Base-by-base conservation (phyloP, 805 yeast species). In the Saccharomycopsis amapae region DNA sequence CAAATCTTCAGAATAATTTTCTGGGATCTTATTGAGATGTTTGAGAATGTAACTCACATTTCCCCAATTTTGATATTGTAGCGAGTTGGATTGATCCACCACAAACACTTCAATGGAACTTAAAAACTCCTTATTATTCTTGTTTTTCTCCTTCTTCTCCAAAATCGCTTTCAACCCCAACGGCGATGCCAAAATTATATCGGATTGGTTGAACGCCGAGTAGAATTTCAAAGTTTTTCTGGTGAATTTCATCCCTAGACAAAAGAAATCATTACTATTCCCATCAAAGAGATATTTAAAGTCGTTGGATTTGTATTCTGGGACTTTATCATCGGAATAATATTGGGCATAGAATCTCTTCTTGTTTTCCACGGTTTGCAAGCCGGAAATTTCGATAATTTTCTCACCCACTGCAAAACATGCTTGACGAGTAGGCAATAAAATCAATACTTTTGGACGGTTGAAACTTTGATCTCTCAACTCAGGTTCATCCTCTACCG, bases 381-480 rank as follows among this genome's bases (percentile, higher is more conserved):
- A 65, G 0, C 84, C 85, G 2, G 88, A 75, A 23, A 82, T 63
- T 31, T 69, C 64, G 32, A 81, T 76, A 32, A 93, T 55, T 30
- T 75, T 71, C 36, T 74, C 72, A 18, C 89, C 78, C 15, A 87
- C 69, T 48, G 79, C 77, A 58, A 76, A 80, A 23, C 93, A 87
- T 7, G 81, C 66, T 54, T 87, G 75, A 57, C 96, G 74, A 0
- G 96, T 86, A 10, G 98, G 97, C 34, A 86, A 66, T 22, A 93
- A 63, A 4, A 90, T 76, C 46, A 93, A 65, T 1, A 83, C 88
- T 57, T 88, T 89, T 1, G 98, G 95, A 51, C 97, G 73, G 0
- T 96, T 89, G 61, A 87, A 93, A 24, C 98, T 97, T 62, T 93
- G 97, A 61, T 93, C 98, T 46, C 95, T 68, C 53, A 73, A 71